Conservation (phyloP, 129 eudicot genomes). For the Daucus carota region DH1_v3.0 NC_030384.2:36582501-36583000, state of each 20-base stretch:
- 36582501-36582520: conserved; percentile 52
- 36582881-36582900: conserved; percentile 13
- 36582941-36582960: conserved; percentile 27
- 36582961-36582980: conserved; percentile 32
- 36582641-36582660: no score
- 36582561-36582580: conserved; percentile 26
- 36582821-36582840: not conserved
- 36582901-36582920: conserved; percentile 37
- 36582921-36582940: conserved; percentile 23
- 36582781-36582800: no score
- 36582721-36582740: no score
- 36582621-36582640: no score
- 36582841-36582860: not conserved
- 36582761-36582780: no score
- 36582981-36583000: conserved; percentile 39
- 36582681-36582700: no score
- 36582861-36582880: no score
- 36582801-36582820: no score
- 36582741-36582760: no score
- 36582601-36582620: not conserved
- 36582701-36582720: no score
- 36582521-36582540: conserved; percentile 38
- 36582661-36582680: no score
- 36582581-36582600: not conserved
- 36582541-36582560: conserved; percentile 45